phyloP scores from a whole-genome alignment of 106 monocot genomes.

The Dactylorhiza incarnata region DNA sequence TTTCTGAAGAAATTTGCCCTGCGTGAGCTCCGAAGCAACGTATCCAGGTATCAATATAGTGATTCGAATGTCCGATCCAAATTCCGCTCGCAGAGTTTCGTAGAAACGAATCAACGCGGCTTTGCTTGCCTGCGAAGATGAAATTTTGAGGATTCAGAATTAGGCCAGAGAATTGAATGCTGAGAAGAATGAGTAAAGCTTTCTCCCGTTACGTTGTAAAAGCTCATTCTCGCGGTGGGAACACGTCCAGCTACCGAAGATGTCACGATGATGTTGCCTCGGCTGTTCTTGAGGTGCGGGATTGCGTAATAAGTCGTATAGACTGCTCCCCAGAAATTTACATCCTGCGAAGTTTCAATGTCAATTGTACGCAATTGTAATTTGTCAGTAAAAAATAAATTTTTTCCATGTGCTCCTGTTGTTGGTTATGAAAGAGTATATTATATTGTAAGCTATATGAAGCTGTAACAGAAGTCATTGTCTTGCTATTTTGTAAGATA shows the following conservation, averaged over 20 bases:
- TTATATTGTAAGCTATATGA: too few relatives aligned
- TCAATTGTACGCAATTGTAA: neutral
- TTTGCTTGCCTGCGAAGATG: constrained; percentile 60
- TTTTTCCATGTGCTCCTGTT: neutral
- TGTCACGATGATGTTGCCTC: constrained; percentile 51
- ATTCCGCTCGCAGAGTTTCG: constrained; percentile 61
- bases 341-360: constrained; percentile 33
- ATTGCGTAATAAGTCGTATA: constrained; percentile 76
- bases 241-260: constrained; percentile 46
- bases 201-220: constrained; percentile 53
- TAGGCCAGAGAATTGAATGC: neutral
- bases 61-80: constrained; percentile 50
- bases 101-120: constrained; percentile 72
- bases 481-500: too few relatives aligned
- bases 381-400: neutral
- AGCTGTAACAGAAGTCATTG: too few relatives aligned
- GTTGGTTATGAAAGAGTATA: neutral
- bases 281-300: constrained; percentile 60
- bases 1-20: constrained; percentile 59
- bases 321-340: constrained; percentile 81
- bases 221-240: constrained; percentile 59
- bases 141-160: neutral
- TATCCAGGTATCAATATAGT: constrained; percentile 66
- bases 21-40: constrained; percentile 66
- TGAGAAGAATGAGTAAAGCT: neutral